Conservation (phyloP, 2,329 filamentous ascomycete species). For the Rutstroemia sp. region DNA sequence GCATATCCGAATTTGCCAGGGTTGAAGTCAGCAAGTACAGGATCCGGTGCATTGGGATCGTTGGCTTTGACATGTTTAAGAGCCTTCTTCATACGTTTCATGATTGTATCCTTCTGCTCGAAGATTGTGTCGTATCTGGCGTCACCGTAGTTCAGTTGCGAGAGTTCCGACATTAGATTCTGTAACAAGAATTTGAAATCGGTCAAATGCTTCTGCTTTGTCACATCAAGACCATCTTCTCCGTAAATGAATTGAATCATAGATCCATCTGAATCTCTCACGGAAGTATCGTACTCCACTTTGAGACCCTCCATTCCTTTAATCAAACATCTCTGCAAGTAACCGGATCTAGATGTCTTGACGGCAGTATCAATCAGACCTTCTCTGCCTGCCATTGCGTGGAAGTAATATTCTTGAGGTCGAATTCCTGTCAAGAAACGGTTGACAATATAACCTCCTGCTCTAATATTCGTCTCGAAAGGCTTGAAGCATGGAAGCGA, state of each 20-base stretch:
- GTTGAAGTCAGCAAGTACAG: constrained; percentile 63
- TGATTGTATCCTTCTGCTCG: constrained; percentile 54
- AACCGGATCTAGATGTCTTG: constrained; percentile 95
- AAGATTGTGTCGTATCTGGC: constrained; percentile 51
- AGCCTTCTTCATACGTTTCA: constrained; percentile 68
- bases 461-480: constrained; percentile 81
- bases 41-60: constrained; percentile 52
- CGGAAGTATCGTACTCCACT: constrained; percentile 88
- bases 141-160: constrained; percentile 63
- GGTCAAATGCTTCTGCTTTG: constrained; percentile 84
- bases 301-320: constrained; percentile 96
- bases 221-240: constrained; percentile 90
- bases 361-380: constrained; percentile 98
- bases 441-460: constrained; percentile 88
- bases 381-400: constrained; percentile 98
- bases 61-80: constrained; percentile 61
- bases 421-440: constrained; percentile 97
- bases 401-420: constrained; percentile 98
- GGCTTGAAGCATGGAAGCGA: constrained; percentile 89
- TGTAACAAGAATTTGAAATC: constrained; percentile 87
- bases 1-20: constrained; percentile 75
- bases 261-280: constrained; percentile 87
- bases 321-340: constrained; percentile 92
- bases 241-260: constrained; percentile 95
- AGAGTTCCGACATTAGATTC: constrained; percentile 75